Conservation (phyloP, 164 flowering plant genomes). For the Sedum album region DNA sequence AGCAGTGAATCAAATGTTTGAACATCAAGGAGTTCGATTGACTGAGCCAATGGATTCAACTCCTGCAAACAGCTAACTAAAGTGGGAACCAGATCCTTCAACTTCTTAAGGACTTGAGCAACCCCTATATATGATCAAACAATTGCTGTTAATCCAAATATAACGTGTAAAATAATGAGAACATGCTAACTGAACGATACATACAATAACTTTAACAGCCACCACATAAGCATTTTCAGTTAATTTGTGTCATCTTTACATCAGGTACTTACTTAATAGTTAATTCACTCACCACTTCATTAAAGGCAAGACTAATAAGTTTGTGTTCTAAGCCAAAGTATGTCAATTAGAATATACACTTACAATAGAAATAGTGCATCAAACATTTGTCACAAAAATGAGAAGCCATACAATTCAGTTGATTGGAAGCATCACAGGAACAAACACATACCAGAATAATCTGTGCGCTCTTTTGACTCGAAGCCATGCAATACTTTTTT, state of each 20-base stretch:
- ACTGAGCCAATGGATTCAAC: slow-evolving; percentile 31
- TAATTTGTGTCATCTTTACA: too few species aligned
- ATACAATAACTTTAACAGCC: too few species aligned
- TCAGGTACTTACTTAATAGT: too few species aligned
- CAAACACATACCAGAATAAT: slow-evolving; percentile 40
- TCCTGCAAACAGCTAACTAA: slow-evolving; percentile 64
- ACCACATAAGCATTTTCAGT: too few species aligned
- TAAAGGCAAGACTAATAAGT: not conserved
- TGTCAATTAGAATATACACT: not conserved
- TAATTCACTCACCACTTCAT: not conserved
- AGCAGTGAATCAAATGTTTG: slow-evolving; percentile 63
- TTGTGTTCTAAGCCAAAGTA: not conserved
- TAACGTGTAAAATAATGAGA: too few species aligned
- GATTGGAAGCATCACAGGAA: not conserved
- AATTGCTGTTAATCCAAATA: not conserved
- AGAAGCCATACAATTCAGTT: not conserved
- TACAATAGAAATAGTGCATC: not conserved
- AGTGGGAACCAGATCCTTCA: slow-evolving; percentile 59
- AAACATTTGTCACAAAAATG: not conserved
- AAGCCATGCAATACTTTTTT: slow-evolving; percentile 37
- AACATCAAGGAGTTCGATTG: slow-evolving; percentile 28
- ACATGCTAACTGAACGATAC: too few species aligned
- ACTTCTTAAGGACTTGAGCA: slow-evolving; percentile 22
- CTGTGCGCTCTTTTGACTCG: slow-evolving; percentile 36
- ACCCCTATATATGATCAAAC: slow-evolving; percentile 23